Conservation (phyloP, 768 basidiomycete genomes). For the Lactarius hatsudake region DNA sequence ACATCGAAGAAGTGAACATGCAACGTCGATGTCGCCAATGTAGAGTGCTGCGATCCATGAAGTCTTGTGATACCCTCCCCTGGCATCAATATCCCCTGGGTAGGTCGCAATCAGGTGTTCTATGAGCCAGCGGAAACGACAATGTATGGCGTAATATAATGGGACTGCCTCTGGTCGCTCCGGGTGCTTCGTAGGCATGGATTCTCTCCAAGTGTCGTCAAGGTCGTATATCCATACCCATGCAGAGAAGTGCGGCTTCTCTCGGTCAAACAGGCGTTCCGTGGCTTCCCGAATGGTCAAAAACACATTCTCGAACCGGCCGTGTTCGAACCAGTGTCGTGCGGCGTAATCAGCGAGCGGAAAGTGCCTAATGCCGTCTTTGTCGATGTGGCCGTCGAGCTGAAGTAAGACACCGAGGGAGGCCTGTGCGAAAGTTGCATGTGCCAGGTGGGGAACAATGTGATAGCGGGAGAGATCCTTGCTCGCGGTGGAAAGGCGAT, state of each 20-base stretch:
- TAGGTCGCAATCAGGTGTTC: not conserved
- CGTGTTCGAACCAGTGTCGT: not conserved
- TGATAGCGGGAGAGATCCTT: not conserved
- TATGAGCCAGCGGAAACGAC: not conserved
- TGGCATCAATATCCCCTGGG: not conserved
- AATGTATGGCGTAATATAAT: constrained; percentile 1
- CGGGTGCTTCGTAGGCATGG: not conserved
- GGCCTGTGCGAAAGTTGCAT: not conserved
- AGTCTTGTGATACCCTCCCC: not conserved
- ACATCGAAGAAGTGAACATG: not conserved
- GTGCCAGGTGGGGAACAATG: not conserved
- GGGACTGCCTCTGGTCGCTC: not conserved
- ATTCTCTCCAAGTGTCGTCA: not conserved
- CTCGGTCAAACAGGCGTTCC: not conserved
- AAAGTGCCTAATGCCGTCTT: not conserved
- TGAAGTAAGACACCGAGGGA: not conserved
- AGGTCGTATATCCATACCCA: constrained; percentile 11
- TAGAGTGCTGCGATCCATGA: not conserved
- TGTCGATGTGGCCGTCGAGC: not conserved
- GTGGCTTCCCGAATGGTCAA: not conserved
- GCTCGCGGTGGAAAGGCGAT: not conserved
- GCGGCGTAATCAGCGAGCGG: constrained; percentile 4
- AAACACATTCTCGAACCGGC: not conserved
- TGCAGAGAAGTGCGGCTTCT: not conserved
- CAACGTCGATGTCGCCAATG: not conserved